Conservation (phyloP, 2,329 filamentous ascomycete genomes). For the Diplocarpon mali region DNA sequence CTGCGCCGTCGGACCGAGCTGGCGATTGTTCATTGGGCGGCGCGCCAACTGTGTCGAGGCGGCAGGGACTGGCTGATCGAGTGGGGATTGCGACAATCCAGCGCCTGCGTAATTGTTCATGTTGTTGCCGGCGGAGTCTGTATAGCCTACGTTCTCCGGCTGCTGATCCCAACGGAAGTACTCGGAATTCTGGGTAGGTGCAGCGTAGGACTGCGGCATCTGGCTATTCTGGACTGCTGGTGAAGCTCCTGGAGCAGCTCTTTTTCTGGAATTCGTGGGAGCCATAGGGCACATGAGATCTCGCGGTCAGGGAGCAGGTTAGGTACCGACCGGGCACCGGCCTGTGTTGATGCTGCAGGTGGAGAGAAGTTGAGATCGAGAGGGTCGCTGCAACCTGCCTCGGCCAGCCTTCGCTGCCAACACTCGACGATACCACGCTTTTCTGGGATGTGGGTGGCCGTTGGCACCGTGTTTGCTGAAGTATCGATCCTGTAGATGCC, state of each 20-base stretch:
- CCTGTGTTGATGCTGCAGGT: slow-evolving; percentile 2
- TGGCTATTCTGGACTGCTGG: slow-evolving; percentile 46
- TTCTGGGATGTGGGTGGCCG: slow-evolving; percentile 1
- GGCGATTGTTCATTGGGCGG: slow-evolving; percentile 24
- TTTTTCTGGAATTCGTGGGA: slow-evolving; percentile 51
- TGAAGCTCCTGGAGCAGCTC: slow-evolving; percentile 60
- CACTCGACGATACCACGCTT: slow-evolving; percentile 9
- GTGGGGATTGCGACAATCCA: slow-evolving; percentile 17
- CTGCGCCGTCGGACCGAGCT: slow-evolving; percentile 23
- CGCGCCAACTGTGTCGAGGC: slow-evolving; percentile 26
- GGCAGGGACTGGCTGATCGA: slow-evolving; percentile 19
- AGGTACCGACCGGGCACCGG: neutral
- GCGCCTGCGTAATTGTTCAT: slow-evolving; percentile 18
- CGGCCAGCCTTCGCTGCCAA: slow-evolving; percentile 10
- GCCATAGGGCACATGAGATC: slow-evolving; percentile 21
- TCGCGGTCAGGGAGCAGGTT: slow-evolving; percentile 5
- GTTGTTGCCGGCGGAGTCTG: slow-evolving; percentile 27
- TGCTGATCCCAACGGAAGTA: slow-evolving; percentile 41
- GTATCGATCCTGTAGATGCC: slow-evolving; percentile 15
- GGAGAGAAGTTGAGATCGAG: slow-evolving; percentile 4
- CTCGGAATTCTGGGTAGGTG: slow-evolving; percentile 37
- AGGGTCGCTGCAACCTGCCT: slow-evolving; percentile 26
- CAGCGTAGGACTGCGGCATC: slow-evolving; percentile 39
- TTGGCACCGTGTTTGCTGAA: slow-evolving; percentile 5
- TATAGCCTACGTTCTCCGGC: slow-evolving; percentile 27